phyloP scores from a whole-genome alignment of 1,139 yeast species.

The Candida neerlandica region DNA sequence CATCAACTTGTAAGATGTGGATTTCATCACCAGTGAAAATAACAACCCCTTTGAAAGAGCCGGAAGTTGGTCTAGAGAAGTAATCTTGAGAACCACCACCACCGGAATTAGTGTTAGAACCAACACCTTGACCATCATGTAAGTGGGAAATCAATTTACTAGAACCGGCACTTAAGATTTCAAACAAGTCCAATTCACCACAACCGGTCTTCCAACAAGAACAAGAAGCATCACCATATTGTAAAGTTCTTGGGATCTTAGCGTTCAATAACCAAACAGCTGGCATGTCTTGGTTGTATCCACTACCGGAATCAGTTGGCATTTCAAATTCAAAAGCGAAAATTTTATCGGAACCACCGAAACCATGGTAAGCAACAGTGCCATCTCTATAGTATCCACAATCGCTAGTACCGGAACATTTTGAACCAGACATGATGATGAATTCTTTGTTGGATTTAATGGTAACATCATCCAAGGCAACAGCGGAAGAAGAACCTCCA shows the following conservation, averaged over 20 bases:
- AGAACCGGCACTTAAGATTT: conserved; percentile 72
- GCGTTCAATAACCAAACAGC: conserved; percentile 81
- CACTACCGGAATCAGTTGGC: conserved; percentile 48
- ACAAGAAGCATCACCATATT: conserved; percentile 63
- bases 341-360: conserved; percentile 64
- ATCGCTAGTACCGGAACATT: conserved; percentile 49
- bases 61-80: conserved; percentile 78
- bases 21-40: conserved; percentile 62
- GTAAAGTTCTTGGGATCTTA: conserved; percentile 77
- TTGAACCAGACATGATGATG: conserved; percentile 57
- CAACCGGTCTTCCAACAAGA: conserved; percentile 80
- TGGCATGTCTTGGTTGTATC: conserved; percentile 62
- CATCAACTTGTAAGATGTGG: conserved; percentile 60
- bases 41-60: conserved; percentile 87
- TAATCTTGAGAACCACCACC: conserved; percentile 92
- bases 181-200: conserved; percentile 83
- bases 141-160: conserved; percentile 75
- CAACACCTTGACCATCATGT: conserved; percentile 82
- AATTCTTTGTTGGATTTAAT: conserved; percentile 61
- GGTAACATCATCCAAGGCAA: conserved; percentile 53
- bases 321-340: conserved; percentile 71
- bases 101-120: conserved; percentile 48
- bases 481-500: conserved; percentile 63
- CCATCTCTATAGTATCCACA: conserved; percentile 77
- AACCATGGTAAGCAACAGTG: conserved; percentile 75